These are phyloP conservation scores for Microdochium nivale DNA, from an alignment of 2,329 filamentous ascomycete genomes.

Conservation along the genomic window DNA sequence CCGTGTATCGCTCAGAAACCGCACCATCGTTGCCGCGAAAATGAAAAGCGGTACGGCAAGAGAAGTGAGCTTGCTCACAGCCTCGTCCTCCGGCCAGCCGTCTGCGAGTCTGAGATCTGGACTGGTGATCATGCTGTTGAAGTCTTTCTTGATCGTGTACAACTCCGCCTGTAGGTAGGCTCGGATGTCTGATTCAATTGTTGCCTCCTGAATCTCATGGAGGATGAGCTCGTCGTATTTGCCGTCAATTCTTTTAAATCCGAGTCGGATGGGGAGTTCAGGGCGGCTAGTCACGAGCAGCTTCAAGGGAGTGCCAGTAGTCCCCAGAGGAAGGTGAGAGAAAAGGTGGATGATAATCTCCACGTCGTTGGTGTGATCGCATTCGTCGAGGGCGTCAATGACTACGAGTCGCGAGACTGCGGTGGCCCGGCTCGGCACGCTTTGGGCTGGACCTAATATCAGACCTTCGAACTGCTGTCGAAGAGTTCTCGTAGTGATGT, in stretches of 20 bases:
- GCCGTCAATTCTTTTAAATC: slow-evolving; percentile 20
- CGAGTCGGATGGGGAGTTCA: slow-evolving; percentile 25
- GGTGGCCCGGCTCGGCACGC: background rate
- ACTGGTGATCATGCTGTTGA: slow-evolving; percentile 6
- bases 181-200: slow-evolving; percentile 26
- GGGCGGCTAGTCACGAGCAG: slow-evolving; percentile 34
- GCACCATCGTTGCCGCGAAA: slow-evolving; percentile 20
- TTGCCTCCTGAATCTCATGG: slow-evolving; percentile 20
- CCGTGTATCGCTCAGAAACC: slow-evolving; percentile 13
- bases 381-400: slow-evolving; percentile 26
- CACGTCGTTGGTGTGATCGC: slow-evolving; percentile 20
- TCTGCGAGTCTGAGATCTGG: slow-evolving; percentile 7
- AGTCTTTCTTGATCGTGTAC: slow-evolving; percentile 14
- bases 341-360: slow-evolving; percentile 19
- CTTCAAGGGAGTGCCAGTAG: slow-evolving; percentile 9
- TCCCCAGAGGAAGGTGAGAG: background rate
- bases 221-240: slow-evolving; percentile 22
- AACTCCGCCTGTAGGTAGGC: slow-evolving; percentile 23
- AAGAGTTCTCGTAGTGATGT: slow-evolving; percentile 16
- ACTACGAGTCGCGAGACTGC: slow-evolving; percentile 14
- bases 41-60: slow-evolving; percentile 25
- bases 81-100: background rate
- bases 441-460: slow-evolving; percentile 22
- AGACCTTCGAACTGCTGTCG: slow-evolving; percentile 32
- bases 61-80: slow-evolving; percentile 10